phyloP scores from a whole-genome alignment of 345 rosid genomes.

The Brassica juncea region DNA sequence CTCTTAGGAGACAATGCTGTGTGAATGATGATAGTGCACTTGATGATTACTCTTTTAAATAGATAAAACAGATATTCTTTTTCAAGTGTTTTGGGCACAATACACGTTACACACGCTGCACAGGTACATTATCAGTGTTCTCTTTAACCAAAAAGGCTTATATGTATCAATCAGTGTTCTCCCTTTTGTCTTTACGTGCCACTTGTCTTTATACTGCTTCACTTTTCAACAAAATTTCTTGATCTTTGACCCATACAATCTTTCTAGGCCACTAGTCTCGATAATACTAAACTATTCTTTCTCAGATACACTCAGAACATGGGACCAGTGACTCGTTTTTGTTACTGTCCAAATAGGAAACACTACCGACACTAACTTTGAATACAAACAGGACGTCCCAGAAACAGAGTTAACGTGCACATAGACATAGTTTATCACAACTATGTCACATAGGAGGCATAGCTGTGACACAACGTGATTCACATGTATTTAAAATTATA shows the following conservation, averaged over 20 bases:
- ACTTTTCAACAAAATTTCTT: background rate
- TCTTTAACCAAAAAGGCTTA: background rate
- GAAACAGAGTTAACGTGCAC: background rate
- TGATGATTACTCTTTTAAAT: background rate
- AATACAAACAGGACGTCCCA: background rate
- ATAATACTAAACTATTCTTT: background rate
- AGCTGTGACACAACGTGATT: background rate
- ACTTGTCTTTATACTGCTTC: background rate
- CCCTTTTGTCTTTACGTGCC: background rate
- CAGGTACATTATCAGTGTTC: background rate
- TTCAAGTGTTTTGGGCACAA: background rate
- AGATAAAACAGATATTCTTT: background rate
- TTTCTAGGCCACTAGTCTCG: slow-evolving; percentile 1
- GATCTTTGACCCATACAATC: background rate
- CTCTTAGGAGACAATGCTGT: background rate
- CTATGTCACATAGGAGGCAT: background rate
- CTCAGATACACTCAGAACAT: background rate
- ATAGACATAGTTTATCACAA: background rate
- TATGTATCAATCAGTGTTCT: background rate
- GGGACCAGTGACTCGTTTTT: background rate
- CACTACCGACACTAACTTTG: background rate
- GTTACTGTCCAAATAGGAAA: background rate
- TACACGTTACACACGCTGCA: background rate
- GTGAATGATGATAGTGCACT: slow-evolving; percentile 1
- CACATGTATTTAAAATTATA: background rate